phyloP scores from a whole-genome alignment of 305 asterid genomes.

The Salvia sclarea region DNA sequence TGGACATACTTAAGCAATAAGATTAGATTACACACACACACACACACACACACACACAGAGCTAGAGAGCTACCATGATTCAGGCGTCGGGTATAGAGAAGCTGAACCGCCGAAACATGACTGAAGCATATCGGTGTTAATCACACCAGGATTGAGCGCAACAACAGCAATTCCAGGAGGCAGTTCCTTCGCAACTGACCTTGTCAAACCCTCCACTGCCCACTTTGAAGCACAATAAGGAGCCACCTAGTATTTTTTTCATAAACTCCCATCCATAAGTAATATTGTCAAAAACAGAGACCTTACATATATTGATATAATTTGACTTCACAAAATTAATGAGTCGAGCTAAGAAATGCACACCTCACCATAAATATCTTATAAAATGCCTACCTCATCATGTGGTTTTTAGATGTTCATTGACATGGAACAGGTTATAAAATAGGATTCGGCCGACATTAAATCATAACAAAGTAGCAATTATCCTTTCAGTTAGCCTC shows the following conservation, averaged over 20 bases:
- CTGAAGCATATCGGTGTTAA: conserved; percentile 91
- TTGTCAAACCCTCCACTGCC: conserved; percentile 91
- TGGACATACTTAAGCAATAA: background rate
- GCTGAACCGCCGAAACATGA: conserved; percentile 89
- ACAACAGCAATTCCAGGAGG: conserved; percentile 79
- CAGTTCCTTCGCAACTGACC: conserved; percentile 83
- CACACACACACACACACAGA: background rate
- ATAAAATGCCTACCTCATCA: conserved; percentile 8
- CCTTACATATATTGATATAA: background rate
- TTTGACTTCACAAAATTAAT: background rate
- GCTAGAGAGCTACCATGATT: conserved; percentile 59
- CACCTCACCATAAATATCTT: background rate
- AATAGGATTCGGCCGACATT: conserved; percentile 12
- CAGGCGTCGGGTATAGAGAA: conserved; percentile 74
- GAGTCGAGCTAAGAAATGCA: background rate
- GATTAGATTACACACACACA: background rate
- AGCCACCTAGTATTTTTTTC: conserved; percentile 63
- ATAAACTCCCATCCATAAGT: conserved; percentile 28
- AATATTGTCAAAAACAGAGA: conserved; percentile 22
- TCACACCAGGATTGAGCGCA: conserved; percentile 88
- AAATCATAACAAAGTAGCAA: conserved; percentile 16
- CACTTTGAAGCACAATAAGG: conserved; percentile 98
- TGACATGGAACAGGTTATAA: background rate
- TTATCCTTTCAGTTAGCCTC: conserved; percentile 13
- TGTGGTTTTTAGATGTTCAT: conserved; percentile 2